Evolutionary conservation across 495 filamentous ascomycete genomes (phyloP), one percentile per base, ranked within the genome.

Genomic region (Aspergillus panamensis): DNA sequence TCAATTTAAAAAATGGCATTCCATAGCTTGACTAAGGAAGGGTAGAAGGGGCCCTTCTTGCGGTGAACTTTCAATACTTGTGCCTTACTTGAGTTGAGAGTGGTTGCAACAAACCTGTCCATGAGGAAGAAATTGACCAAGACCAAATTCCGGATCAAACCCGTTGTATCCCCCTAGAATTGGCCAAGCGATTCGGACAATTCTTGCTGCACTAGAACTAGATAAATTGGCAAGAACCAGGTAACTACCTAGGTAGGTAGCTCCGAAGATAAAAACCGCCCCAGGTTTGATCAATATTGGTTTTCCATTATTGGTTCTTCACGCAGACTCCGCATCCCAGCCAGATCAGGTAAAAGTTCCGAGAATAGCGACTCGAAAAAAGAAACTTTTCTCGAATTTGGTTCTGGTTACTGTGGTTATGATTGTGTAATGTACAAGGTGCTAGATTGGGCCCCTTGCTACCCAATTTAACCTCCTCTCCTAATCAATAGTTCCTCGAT

Each of bases 391-490:
- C 42, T 45, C 42, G 42, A 20, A 45, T 17, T 20, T 45, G 42
- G 17, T 17, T 17, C 9, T 17, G 17, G 17, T 45, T 3, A 45
- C 20, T n/a, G 16, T 45, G n/a, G 42, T n/a, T 12, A 21, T 45
- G 19, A 20, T 17, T 20, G 42, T 45, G 42, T n/a, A 45, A 21
- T 10, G 16, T 20, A 16, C 42, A 45, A 21, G 42, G 42, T 45
- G 42, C 42, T 45, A 45, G 17, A 45, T 45, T 16, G 17, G 42
- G 17, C 42, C 42, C 16, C 42, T 45, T 17, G 1, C n/a, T 0
- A 45, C 42, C 42, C 42, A 45, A 45, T 45, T 20, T 45, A 45
- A 21, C 42, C 42, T 10, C 42, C 42, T 45, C 17, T 45, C 42
- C 10, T 20, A 6, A 10, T 19, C 19, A 45, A 45, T 20, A 45